Conservation (phyloP, 257 asterid genomes). For the Salvia miltiorrhiza region DNA sequence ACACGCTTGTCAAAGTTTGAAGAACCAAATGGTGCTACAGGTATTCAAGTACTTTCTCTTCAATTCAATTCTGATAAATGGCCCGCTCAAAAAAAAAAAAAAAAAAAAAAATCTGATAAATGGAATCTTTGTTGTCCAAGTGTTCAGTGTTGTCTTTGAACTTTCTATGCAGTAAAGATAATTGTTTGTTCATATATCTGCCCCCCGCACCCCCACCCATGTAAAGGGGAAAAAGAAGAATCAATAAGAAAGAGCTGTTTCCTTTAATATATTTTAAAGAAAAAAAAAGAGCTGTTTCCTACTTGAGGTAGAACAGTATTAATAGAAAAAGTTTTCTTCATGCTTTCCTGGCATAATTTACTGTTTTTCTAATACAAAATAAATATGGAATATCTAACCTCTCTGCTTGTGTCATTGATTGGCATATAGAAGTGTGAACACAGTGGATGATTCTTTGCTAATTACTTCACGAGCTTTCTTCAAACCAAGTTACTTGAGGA, state of each 20-base stretch:
- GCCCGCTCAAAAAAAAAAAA: no score
- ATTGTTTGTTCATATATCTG: background rate
- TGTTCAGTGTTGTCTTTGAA: background rate
- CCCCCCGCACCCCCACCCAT: no score
- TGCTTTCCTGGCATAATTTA: background rate
- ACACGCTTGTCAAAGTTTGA: conserved; percentile 98
- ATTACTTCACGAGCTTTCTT: background rate
- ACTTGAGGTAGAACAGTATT: background rate
- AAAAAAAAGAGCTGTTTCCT: no score
- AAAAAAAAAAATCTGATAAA: no score
- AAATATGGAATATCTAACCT: background rate
- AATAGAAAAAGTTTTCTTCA: background rate
- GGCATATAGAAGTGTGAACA: no score
- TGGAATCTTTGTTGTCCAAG: conserved; percentile 4
- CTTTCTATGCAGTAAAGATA: background rate
- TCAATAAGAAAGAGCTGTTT: background rate
- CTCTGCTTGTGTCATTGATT: no score
- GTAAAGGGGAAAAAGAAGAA: background rate
- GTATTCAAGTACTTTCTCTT: conserved; percentile 38
- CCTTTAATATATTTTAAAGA: background rate
- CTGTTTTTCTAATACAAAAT: background rate
- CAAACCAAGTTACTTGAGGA: background rate
- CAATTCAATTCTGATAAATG: conserved; percentile 1
- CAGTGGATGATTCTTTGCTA: no score
- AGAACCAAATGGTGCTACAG: conserved; percentile 95